Conservation (phyloP, 192 early-diverging fungal species). For the Podila minutissima region DNA sequence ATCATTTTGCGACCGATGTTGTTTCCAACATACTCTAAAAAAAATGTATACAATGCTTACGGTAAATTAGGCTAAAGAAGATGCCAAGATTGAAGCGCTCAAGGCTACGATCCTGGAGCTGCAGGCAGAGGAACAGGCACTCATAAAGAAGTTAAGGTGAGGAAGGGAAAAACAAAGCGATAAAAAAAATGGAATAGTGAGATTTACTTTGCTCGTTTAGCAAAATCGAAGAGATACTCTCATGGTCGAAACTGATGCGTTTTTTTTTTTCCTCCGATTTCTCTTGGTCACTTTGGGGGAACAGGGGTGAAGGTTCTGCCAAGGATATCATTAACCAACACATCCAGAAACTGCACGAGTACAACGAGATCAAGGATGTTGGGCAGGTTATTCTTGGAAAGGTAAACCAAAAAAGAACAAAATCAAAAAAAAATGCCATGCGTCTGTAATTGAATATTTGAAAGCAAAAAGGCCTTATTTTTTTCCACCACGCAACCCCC, state of each 20-base stretch:
- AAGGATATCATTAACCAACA: slow-evolving; percentile 53
- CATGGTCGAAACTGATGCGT: neutral
- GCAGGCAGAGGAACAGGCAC: slow-evolving; percentile 30
- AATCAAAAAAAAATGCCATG: neutral
- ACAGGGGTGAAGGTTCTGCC: slow-evolving; percentile 42
- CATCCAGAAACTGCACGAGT: slow-evolving; percentile 63
- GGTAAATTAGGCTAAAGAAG: slow-evolving; percentile 22
- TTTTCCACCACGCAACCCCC: neutral
- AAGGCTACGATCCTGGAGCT: slow-evolving; percentile 32
- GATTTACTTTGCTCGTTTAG: too few relatives aligned
- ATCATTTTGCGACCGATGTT: too few relatives aligned
- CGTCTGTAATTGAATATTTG: too few relatives aligned
- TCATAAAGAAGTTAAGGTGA: slow-evolving; percentile 33
- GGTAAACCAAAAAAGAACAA: slow-evolving; percentile 8
- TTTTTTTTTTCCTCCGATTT: neutral
- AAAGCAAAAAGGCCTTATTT: neutral
- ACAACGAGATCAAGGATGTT: slow-evolving; percentile 74
- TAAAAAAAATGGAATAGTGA: too few relatives aligned
- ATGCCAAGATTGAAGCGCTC: slow-evolving; percentile 27
- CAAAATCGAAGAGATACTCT: too few relatives aligned
- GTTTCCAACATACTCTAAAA: too few relatives aligned
- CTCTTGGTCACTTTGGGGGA: neutral
- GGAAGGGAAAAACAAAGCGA: neutral
- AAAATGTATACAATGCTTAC: too few relatives aligned
- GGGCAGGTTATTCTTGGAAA: slow-evolving; percentile 61